Evolutionary conservation across 306 rosid genomes (phyloP).

Genomic region (Senna tora): DNA sequence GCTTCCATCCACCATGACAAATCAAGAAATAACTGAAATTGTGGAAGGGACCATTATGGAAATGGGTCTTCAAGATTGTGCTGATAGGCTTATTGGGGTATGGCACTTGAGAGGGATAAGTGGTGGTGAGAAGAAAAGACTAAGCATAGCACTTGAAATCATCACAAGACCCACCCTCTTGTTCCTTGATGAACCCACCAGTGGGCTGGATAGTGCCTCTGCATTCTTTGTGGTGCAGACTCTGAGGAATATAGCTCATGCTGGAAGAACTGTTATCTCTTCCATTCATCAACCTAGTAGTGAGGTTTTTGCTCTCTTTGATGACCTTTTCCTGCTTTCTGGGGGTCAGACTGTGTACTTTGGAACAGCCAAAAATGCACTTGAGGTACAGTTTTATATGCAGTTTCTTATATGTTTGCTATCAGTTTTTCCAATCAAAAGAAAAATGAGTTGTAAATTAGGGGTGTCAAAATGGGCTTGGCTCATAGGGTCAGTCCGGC

Average conservation of each 20-base stretch:
- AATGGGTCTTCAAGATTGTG: slow-evolving; percentile 91
- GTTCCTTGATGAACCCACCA: slow-evolving; percentile 97
- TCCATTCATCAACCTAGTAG: slow-evolving; percentile 96
- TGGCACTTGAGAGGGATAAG: slow-evolving; percentile 95
- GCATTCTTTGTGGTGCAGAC: slow-evolving; percentile 89
- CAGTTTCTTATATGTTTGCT: too few relatives aligned
- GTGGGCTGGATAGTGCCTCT: slow-evolving; percentile 90
- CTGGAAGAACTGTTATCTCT: slow-evolving; percentile 78
- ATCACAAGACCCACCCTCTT: slow-evolving; percentile 76
- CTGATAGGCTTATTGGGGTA: slow-evolving; percentile 67
- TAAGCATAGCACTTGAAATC: slow-evolving; percentile 91
- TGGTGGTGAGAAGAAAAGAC: slow-evolving; percentile 90
- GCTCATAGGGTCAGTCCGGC: too few relatives aligned
- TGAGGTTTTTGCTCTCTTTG: slow-evolving; percentile 93
- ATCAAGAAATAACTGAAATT: slow-evolving; percentile 59
- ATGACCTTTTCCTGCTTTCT: slow-evolving; percentile 86
- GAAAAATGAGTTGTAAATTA: too few relatives aligned
- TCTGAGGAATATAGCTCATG: slow-evolving; percentile 72
- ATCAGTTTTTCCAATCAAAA: too few relatives aligned
- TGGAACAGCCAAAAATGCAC: slow-evolving; percentile 70
- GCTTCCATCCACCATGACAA: slow-evolving; percentile 60
- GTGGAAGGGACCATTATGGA: slow-evolving; percentile 70
- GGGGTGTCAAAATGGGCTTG: too few relatives aligned
- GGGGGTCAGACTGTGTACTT: slow-evolving; percentile 79
- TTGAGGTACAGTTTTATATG: slow-evolving; percentile 51